Percentiles rank a stretch among this genome's conserved stretches.
These are phyloP conservation scores for Talaromyces islandicus DNA, from an alignment of 2,329 filamentous ascomycete genomes.

Conservation along the genomic window DNA sequence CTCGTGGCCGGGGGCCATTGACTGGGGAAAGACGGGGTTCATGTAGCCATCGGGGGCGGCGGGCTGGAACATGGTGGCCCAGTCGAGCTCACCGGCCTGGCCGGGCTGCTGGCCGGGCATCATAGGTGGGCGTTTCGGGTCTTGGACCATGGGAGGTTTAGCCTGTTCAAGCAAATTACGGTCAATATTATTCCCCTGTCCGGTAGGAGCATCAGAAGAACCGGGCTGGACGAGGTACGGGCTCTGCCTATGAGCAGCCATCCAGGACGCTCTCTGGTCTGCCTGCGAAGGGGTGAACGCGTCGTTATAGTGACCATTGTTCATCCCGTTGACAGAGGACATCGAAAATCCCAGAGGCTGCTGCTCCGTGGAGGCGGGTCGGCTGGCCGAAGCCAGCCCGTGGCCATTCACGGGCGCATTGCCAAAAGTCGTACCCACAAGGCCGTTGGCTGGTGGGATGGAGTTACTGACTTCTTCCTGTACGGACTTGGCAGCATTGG, in stretches of 20 bases:
- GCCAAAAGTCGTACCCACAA: conserved; percentile 37
- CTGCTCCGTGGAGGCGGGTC: conserved; percentile 35
- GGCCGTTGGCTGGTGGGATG: conserved; percentile 37
- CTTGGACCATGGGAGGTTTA: conserved; percentile 34
- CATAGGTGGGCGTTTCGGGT: conserved; percentile 38
- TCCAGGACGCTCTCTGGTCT: conserved; percentile 36
- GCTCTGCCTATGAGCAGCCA: conserved; percentile 40
- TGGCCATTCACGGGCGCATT: conserved; percentile 36
- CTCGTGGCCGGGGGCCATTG: conserved; percentile 64
- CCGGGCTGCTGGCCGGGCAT: conserved; percentile 59
- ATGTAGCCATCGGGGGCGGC: conserved; percentile 62
- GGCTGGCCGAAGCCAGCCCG: conserved; percentile 29
- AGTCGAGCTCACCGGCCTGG: conserved; percentile 58
- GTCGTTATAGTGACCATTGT: conserved; percentile 25
- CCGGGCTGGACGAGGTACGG: conserved; percentile 38
- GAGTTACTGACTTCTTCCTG: conserved; percentile 40
- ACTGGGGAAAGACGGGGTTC: conserved; percentile 57
- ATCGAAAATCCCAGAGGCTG: conserved; percentile 38
- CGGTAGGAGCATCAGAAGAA: conserved; percentile 27
- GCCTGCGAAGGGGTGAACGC: conserved; percentile 8
- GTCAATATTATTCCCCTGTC: conserved; percentile 40
- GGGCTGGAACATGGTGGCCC: conserved; percentile 72
- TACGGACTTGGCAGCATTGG: conserved; percentile 35
- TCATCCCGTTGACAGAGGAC: conserved; percentile 37
- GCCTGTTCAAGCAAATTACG: conserved; percentile 37